phyloP scores from a whole-genome alignment of 495 filamentous ascomycete genomes.

The Daldinia caldariorum region DNA sequence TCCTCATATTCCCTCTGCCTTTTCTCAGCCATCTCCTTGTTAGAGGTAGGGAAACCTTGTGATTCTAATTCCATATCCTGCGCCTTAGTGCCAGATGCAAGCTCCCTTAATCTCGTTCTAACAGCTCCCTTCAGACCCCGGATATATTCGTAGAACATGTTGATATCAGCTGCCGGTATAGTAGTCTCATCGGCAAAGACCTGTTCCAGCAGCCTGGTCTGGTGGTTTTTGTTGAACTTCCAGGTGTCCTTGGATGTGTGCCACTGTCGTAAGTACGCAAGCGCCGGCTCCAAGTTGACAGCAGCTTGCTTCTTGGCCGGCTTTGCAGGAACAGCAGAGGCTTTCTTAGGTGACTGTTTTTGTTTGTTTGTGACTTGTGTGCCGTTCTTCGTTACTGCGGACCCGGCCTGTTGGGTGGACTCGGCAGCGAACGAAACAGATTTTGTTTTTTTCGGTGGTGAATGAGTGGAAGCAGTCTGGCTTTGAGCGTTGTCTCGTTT shows the following conservation, averaged over 20 bases:
- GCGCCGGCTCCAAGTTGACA: constrained; percentile 65
- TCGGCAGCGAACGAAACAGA: constrained; percentile 81
- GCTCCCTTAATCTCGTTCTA: constrained; percentile 69
- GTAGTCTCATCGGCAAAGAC: constrained; percentile 71
- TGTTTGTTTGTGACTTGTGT: constrained; percentile 49
- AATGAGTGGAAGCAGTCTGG: constrained; percentile 43
- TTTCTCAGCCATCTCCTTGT: constrained; percentile 54
- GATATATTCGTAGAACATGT: constrained; percentile 74
- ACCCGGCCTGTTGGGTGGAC: constrained; percentile 64
- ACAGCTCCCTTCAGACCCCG: constrained; percentile 74
- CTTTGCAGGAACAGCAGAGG: constrained; percentile 32
- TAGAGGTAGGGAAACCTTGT: constrained; percentile 51
- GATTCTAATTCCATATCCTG: constrained; percentile 59
- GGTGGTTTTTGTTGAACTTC: constrained; percentile 95
- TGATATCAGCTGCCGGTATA: constrained; percentile 70
- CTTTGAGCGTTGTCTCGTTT: constrained; percentile 41
- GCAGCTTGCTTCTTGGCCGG: constrained; percentile 52
- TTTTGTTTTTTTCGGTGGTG: constrained; percentile 62
- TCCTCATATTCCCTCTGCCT: constrained; percentile 65
- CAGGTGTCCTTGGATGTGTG: constrained; percentile 70
- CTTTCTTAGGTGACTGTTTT: constrained; percentile 46
- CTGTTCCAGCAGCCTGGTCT: constrained; percentile 83
- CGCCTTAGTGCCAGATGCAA: constrained; percentile 65
- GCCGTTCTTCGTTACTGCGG: constrained; percentile 39
- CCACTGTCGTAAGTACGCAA: constrained; percentile 78